Evolutionary conservation across 352 stramenopile species (phyloP), one percentile per base, ranked within the genome.

Genomic region (Globisporangium polare): DNA sequence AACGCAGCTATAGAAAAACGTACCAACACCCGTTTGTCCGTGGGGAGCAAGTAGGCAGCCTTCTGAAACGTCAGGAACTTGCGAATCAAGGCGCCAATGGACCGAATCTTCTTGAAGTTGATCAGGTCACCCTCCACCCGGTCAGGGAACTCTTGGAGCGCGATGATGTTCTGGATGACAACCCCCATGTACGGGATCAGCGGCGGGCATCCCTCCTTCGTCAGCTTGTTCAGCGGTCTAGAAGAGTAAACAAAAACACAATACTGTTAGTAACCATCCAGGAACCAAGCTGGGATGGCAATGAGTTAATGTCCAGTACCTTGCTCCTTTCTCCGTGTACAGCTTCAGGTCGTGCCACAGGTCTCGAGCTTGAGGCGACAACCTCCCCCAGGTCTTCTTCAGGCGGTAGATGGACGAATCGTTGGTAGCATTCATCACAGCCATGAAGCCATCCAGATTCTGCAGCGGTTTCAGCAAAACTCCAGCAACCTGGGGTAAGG

Each of bases 391-490:
- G 15, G 87, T 94, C 58, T 92, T 93, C 72, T 96, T 94, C 5
- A 96, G 51, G 13, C 87, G 85, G 63, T 91, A 94, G 17, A 96
- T 72, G 7, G 85, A 94, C 37, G 87, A 93, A 65, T 94, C 86
- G 37, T 96, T 94, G 9, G 84, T 85, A 6, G 87, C 87, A 46
- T 96, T 94, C 87, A 96, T 96, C 63, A 96, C 84, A 7, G 87
- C 87, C 83, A 96, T 94, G 60, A 96, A 94, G 15, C 87, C 87
- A 58, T 96, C 87, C 15, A 92, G 77, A 61, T 96, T 96, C 65
- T 94, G 87, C 31, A 96, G 61, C 18, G 87, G 85, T 0, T 77
- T 83, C 13, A 94, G 65, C 49, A 90, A 74, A 9, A 87, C 83
- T 6, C 75, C 83, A 55, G 87, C 87, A 29, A 94, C 83, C 69